phyloP scores from a whole-genome alignment of 2,329 filamentous ascomycete genomes.

The Fusarium sp. region DNA sequence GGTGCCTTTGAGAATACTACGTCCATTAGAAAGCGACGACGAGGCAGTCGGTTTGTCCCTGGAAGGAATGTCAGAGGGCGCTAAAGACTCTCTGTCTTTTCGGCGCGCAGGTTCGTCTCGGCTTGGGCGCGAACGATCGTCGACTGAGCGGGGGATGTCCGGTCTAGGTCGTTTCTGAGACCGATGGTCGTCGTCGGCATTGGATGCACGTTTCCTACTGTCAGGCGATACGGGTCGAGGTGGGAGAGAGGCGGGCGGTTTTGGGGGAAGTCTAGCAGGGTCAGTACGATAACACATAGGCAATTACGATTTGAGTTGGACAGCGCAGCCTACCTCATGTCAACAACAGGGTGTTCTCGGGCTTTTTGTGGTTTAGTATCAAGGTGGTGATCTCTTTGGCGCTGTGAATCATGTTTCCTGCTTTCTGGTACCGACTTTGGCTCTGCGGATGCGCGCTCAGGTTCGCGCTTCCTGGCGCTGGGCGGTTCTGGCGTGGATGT shows the following conservation, averaged over 20 bases:
- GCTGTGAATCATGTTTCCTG: conserved; percentile 43
- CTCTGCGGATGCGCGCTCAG: conserved; percentile 46
- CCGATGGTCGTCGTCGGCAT: conserved; percentile 57
- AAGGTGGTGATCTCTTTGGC: conserved; percentile 39
- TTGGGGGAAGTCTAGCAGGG: conserved; percentile 50
- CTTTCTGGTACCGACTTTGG: conserved; percentile 36
- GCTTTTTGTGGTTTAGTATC: conserved; percentile 49
- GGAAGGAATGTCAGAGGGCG: conserved; percentile 46
- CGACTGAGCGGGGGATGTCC: conserved; percentile 50
- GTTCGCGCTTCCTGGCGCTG: conserved; percentile 49
- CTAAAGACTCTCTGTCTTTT: conserved; percentile 47
- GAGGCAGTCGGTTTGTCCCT: conserved; percentile 46
- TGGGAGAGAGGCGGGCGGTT: conserved; percentile 51
- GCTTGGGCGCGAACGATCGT: conserved; percentile 48
- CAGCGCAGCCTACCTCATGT: conserved; percentile 46
- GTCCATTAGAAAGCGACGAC: conserved; percentile 53
- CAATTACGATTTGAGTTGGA: background rate
- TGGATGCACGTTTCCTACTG: conserved; percentile 59
- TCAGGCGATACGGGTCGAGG: conserved; percentile 56
- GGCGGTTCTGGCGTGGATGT: conserved; percentile 54
- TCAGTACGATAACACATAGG: conserved; percentile 31
- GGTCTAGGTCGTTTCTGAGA: conserved; percentile 60
- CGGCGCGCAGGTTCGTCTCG: conserved; percentile 51
- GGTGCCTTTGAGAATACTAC: conserved; percentile 48
- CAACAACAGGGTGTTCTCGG: conserved; percentile 45